Evolutionary conservation across 495 filamentous ascomycete genomes (phyloP).

Genomic region (Xylona heveae): DNA sequence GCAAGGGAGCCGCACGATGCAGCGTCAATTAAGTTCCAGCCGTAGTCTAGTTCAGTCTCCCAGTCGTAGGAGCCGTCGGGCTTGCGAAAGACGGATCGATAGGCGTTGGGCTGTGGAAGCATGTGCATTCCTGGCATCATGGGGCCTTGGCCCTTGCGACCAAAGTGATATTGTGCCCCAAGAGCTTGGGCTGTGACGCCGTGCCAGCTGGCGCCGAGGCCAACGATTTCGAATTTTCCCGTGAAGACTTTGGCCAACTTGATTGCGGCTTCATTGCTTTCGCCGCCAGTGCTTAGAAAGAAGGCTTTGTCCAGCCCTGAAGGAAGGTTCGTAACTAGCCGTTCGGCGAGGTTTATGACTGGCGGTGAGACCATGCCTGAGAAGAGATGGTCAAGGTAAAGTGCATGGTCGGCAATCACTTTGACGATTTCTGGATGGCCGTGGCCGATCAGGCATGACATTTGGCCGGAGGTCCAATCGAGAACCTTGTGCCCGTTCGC

Average conservation of each 20-base stretch:
- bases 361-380: conserved; percentile 31
- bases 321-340: conserved; percentile 22
- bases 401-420: conserved; percentile 20
- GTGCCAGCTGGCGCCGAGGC: conserved; percentile 28
- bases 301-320: conserved; percentile 27
- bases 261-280: conserved; percentile 31
- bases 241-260: conserved; percentile 34
- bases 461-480: conserved; percentile 34
- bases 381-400: conserved; percentile 29
- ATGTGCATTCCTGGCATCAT: conserved; percentile 19
- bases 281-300: conserved; percentile 31
- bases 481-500: conserved; percentile 17
- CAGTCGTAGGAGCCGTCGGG: conserved; percentile 31
- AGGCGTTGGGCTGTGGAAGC: conserved; percentile 30
- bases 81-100: conserved; percentile 28
- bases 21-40: conserved; percentile 27
- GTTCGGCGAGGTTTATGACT: conserved; percentile 23
- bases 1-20: conserved; percentile 31
- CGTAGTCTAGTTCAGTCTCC: conserved; percentile 31
- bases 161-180: conserved; percentile 24
- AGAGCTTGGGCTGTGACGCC: conserved; percentile 24
- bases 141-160: conserved; percentile 22
- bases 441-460: conserved; percentile 34
- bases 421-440: conserved; percentile 32
- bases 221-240: conserved; percentile 34